These are phyloP conservation scores for Pestalotiopsis sp. DNA, from an alignment of 2,329 filamentous ascomycete genomes.

Conservation along the genomic window DNA sequence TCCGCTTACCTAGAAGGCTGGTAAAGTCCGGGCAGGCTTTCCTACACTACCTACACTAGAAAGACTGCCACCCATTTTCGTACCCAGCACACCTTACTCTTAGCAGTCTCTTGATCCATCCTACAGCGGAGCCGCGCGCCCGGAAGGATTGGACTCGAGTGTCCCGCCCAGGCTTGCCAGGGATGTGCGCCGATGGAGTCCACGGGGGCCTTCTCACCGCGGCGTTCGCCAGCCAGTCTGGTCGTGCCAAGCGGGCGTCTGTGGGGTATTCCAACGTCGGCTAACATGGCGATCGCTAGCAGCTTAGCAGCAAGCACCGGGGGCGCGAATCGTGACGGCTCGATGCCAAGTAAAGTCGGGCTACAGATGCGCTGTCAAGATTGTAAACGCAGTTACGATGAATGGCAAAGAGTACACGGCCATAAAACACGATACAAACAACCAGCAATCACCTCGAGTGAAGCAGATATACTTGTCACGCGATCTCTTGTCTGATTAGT, in stretches of 20 bases:
- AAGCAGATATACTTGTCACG: not conserved
- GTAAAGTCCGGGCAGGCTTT: not conserved
- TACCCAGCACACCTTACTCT: not conserved
- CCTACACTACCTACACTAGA: not conserved
- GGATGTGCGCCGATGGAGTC: not conserved
- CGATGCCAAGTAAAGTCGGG: not conserved
- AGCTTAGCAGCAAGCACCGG: not conserved
- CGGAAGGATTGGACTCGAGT: not conserved
- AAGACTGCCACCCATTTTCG: not conserved
- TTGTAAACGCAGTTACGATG: not conserved
- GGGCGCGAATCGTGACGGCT: not conserved
- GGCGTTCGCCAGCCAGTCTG: not conserved
- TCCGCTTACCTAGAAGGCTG: not conserved
- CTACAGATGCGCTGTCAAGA: not conserved
- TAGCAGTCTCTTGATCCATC: not conserved
- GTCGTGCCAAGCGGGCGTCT: not conserved
- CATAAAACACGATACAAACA: no score
- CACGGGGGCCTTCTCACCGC: not conserved
- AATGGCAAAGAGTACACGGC: not conserved
- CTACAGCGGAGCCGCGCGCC: not conserved
- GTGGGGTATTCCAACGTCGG: not conserved
- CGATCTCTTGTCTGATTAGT: not conserved
- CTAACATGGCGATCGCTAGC: not conserved
- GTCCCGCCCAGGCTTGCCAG: not conserved
- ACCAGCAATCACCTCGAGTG: not conserved